A percentile compares a stretch with the other conserved stretches of the same genome.
These are phyloP conservation scores for Arxiozyma telluris DNA, from an alignment of 1,139 yeast species.

Conservation along the genomic window DNA sequence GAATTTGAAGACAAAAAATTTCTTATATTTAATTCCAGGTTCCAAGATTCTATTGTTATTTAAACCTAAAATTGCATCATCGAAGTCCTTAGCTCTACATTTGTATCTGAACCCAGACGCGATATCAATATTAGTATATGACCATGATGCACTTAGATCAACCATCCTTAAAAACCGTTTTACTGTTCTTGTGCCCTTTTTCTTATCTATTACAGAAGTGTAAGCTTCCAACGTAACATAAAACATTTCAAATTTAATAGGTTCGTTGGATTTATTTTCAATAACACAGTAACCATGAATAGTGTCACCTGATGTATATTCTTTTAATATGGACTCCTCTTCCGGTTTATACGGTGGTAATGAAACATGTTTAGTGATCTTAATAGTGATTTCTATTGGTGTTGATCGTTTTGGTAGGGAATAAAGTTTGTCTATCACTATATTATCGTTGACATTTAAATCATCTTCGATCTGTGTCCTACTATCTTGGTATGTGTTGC, in stretches of 20 bases:
- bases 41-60: slow-evolving; percentile 42
- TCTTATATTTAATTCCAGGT: slow-evolving; percentile 49
- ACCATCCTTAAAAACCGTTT: slow-evolving; percentile 36
- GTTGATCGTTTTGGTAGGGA: slow-evolving; percentile 28
- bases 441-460: slow-evolving; percentile 23
- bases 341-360: slow-evolving; percentile 25
- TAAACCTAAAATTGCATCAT: slow-evolving; percentile 45
- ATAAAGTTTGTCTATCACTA: slow-evolving; percentile 33
- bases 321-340: slow-evolving; percentile 35
- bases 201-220: slow-evolving; percentile 28
- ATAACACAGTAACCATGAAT: slow-evolving; percentile 46
- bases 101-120: slow-evolving; percentile 42
- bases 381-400: slow-evolving; percentile 31
- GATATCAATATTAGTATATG: slow-evolving; percentile 32
- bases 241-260: slow-evolving; percentile 48
- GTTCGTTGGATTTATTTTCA: slow-evolving; percentile 35
- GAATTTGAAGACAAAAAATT: slow-evolving; percentile 54
- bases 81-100: slow-evolving; percentile 40
- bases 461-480: slow-evolving; percentile 19
- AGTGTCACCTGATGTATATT: slow-evolving; percentile 47
- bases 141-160: slow-evolving; percentile 38
- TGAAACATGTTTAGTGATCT: slow-evolving; percentile 34
- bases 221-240: slow-evolving; percentile 51
- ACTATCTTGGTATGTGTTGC: background rate
- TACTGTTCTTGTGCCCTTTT: slow-evolving; percentile 24